Percentiles rank a stretch among this genome's conserved stretches.
phyloP scores from a whole-genome alignment of 441 rosid genomes.

The Erysimum pusillum region DNA sequence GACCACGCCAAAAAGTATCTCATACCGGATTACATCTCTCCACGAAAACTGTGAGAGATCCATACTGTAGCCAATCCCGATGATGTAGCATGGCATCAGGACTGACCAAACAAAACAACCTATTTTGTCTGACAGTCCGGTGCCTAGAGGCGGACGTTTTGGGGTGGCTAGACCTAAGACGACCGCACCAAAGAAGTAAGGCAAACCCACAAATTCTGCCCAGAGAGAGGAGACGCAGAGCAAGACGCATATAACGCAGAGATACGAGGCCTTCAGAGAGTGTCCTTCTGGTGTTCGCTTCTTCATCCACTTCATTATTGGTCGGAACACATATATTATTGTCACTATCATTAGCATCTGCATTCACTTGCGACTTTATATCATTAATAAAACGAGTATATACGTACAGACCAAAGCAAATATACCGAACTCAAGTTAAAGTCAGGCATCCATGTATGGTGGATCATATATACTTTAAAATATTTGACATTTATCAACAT shows the following conservation, averaged over 20 bases:
- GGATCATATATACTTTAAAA: not conserved
- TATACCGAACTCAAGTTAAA: not conserved
- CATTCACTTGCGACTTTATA: not conserved
- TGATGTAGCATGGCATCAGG: slow-evolving; percentile 53
- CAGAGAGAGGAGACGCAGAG: slow-evolving; percentile 42
- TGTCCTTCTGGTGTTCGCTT: slow-evolving; percentile 57
- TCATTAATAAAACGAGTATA: not conserved
- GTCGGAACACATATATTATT: slow-evolving; percentile 49
- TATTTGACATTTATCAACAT: too few relatives aligned
- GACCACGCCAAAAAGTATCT: slow-evolving; percentile 36
- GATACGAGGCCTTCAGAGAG: slow-evolving; percentile 50
- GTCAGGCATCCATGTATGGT: not conserved
- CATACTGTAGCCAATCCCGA: slow-evolving; percentile 46
- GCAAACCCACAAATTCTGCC: slow-evolving; percentile 43
- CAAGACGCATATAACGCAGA: slow-evolving; percentile 38
- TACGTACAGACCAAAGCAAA: not conserved
- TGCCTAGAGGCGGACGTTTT: slow-evolving; percentile 47
- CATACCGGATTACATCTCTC: slow-evolving; percentile 10
- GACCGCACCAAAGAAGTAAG: slow-evolving; percentile 49
- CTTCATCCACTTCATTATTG: slow-evolving; percentile 57
- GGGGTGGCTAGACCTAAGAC: slow-evolving; percentile 56
- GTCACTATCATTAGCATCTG: slow-evolving; percentile 40
- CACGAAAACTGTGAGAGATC: slow-evolving; percentile 23
- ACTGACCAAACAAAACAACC: slow-evolving; percentile 49
- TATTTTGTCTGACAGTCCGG: slow-evolving; percentile 50